phyloP scores from a whole-genome alignment of 169 alveolate genomes.

The Plasmodium vivax region DNA sequence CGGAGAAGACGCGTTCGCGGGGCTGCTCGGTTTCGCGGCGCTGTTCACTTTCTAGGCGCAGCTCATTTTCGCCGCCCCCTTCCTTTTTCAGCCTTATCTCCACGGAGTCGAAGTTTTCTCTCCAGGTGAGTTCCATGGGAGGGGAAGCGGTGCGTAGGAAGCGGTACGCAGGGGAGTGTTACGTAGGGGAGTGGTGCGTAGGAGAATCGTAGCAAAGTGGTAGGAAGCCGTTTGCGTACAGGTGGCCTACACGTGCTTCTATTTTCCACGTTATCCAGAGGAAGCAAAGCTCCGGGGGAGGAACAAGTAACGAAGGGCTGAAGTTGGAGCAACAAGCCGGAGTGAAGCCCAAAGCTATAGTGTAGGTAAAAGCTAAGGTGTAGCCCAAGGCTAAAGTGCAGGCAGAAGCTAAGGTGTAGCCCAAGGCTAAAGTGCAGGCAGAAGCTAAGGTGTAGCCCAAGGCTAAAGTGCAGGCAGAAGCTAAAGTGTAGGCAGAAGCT shows the following conservation, averaged over 20 bases:
- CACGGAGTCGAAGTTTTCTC: slow-evolving; percentile 31
- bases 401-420: no score
- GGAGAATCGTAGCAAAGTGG: no score
- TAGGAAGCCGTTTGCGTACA: background rate
- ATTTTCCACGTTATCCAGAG: background rate
- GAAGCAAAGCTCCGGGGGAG: background rate
- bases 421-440: no score
- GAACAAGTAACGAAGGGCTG: background rate
- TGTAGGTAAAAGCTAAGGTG: no score
- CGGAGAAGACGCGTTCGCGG: background rate
- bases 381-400: no score
- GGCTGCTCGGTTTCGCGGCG: no score
- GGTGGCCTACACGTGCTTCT: background rate
- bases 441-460: no score
- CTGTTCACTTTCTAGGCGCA: background rate
- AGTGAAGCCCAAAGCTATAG: background rate
- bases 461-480: no score
- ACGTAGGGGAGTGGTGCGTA: background rate
- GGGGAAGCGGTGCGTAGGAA: background rate
- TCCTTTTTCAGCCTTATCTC: slow-evolving; percentile 27
- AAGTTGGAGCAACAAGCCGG: background rate
- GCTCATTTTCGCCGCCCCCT: background rate
- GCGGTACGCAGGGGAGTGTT: background rate
- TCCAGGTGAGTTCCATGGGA: slow-evolving; percentile 47
- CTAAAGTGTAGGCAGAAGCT: no score